phyloP scores from a whole-genome alignment of 495 filamentous ascomycete species.

The Podospora tetraspora region DNA sequence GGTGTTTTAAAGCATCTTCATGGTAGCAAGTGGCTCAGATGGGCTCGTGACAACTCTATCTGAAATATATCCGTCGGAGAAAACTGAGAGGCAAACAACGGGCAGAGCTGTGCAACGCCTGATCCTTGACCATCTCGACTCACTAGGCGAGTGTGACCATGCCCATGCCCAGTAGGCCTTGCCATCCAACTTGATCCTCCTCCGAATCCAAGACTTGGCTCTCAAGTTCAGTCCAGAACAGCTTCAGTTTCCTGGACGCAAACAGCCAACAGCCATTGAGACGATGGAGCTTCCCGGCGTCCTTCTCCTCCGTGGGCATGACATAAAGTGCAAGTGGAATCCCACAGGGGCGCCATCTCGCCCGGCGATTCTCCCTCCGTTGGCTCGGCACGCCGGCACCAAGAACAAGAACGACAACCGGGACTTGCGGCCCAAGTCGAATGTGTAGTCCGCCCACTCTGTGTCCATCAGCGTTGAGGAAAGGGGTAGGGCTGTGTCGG shows the following conservation, averaged over 20 bases:
- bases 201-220: not conserved
- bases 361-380: not conserved
- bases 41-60: not conserved
- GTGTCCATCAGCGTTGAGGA: not conserved
- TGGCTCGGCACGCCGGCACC: not conserved
- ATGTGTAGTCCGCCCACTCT: not conserved
- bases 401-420: not conserved
- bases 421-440: not conserved
- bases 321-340: not conserved
- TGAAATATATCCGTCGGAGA: not conserved
- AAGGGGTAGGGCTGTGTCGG: too few species aligned
- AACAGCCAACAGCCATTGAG: not conserved
- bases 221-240: not conserved
- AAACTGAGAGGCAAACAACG: not conserved
- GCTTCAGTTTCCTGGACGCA: not conserved
- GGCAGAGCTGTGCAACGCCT: not conserved
- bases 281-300: not conserved
- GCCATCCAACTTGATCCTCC: not conserved
- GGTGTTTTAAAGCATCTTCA: not conserved
- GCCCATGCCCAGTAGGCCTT: not conserved
- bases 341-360: not conserved
- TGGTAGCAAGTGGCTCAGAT: not conserved
- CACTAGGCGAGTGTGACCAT: not conserved
- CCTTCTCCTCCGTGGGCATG: not conserved
- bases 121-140: not conserved